These are phyloP conservation scores for Hemileccinum impolitum DNA, from an alignment of 768 basidiomycete genomes.

Conservation along the genomic window DNA sequence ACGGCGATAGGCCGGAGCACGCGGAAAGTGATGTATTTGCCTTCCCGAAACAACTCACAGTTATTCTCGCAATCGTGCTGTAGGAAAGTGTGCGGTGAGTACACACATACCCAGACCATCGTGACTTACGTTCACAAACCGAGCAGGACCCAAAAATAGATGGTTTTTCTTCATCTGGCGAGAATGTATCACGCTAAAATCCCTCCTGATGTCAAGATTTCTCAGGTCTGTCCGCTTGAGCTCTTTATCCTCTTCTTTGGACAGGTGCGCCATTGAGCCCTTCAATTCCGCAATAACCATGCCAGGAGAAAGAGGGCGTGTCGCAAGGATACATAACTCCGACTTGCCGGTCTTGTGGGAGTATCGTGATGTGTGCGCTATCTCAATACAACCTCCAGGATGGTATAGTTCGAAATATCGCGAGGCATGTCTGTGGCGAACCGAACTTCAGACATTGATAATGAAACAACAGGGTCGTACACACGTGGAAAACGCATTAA, in stretches of 20 bases:
- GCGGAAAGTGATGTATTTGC: conserved; percentile 85
- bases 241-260: conserved; percentile 81
- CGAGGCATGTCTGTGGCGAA: conserved; percentile 66
- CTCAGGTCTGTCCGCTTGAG: conserved; percentile 79
- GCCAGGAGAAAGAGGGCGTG: conserved; percentile 63
- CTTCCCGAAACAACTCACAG: conserved; percentile 84
- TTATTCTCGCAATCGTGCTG: conserved; percentile 92
- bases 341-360: conserved; percentile 86
- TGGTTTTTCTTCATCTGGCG: conserved; percentile 92
- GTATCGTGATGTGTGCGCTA: conserved; percentile 85
- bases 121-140: conserved; percentile 82
- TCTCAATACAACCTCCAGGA: conserved; percentile 80
- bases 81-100: conserved; percentile 3
- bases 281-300: conserved; percentile 81
- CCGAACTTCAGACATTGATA: conserved; percentile 26
- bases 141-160: conserved; percentile 85
- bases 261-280: conserved; percentile 86
- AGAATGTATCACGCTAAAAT: conserved; percentile 90
- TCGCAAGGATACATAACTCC: conserved; percentile 84
- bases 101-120: background rate
- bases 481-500: conserved; percentile 91
- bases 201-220: conserved; percentile 68
- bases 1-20: conserved; percentile 72
- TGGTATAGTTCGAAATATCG: conserved; percentile 88
- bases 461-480: conserved; percentile 36